Evolutionary conservation across 805 yeast species (phyloP), one percentile per base, ranked within the genome.

Genomic region (Priceomyces castillae): DNA sequence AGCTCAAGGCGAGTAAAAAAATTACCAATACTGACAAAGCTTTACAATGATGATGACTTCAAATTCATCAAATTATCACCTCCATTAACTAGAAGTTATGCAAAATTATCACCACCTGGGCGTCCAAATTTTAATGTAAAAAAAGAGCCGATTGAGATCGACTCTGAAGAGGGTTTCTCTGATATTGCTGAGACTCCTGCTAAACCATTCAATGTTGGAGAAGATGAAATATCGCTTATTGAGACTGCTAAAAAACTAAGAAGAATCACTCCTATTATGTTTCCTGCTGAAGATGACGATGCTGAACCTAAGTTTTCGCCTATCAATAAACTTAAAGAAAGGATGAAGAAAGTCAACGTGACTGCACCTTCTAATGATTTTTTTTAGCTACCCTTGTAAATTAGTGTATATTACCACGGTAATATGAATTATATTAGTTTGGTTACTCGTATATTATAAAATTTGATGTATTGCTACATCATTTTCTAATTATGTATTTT

Each of bases 221-320:
- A 49, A n/a, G 49, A 47, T 22, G 59, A 56, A 26, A 46, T 39
- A 20, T 48, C 53, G 7, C 39, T 44, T 1, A 52, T 62, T 9
- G 72, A 62, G 31, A 64, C 63, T 3, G 74, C 73, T 2, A 70
- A 67, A 46, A 49, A 48, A 18, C 47, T 66, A 31, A 53, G 66
- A 38, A 50, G 56, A 40, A 68, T 69, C 28, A 62, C 63, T 11
- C 75, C 74, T 2, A 63, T 70, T 5, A 53, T 57, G 40, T 52
- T 69, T 5, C 74, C 74, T 1, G 53, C 54, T 7, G 65, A 61
- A 11, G 62, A 58, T 10, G 60, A 52, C 10, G 30, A 50, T 23
- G 38, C 47, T 19, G 58, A 57, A 30, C 61, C 69, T 7, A 51
- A 49, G 44, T 57, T 63, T 39, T 64, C 73, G 0, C 69, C 73